Base-by-base conservation (phyloP, 768 basidiomycete species). In the Cystoderma amianthinum region DNA sequence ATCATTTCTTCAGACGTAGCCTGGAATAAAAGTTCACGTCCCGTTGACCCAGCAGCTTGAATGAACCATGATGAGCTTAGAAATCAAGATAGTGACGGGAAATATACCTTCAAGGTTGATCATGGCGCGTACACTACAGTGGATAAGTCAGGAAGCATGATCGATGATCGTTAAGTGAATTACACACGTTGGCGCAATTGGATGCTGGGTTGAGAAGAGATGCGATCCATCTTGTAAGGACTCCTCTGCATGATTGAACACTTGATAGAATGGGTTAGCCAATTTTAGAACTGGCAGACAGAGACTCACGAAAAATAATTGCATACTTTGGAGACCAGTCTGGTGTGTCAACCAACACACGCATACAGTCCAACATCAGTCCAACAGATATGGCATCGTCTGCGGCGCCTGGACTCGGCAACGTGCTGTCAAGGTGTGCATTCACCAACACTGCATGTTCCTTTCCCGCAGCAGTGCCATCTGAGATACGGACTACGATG, bases 1-100 rank as follows among this genome's bases (percentile, higher is more conserved):
- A 96, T 87, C 94, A 98, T 96, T 59, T 96, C 78, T 53, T 90
- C 79, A 4, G 88, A 91, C 0, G 93, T 97, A 0, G 93, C 95
- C 67, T 98, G 95, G 69, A 98, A 98, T 12, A 97, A 74, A 5
- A 97, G 63, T 52, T 93, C 93, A 19, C 81, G 85, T 0, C 95
- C 93, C 4, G 78, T 80, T 2, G 82, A 82, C 0, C 94, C 95
- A 28, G 90, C 91, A 47, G 88, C 93, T 85, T 40, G 15, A 19
- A 16, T 15, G 7, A 28, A 7, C 25, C 25, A n/a, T 7, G 25
- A 16, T 28, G 25, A 28, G 25, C 25, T 7, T 36, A 36, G 9
- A 36, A n/a, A n/a, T n/a, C n/a, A n/a, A n/a, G n/a, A n/a, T n/a
- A n/a, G n/a, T n/a, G n/a, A 36, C 7, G 23, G 16, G 10, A 22